A percentile compares a stretch with the other conserved stretches of the same genome.
phyloP scores from a whole-genome alignment of 2,329 filamentous ascomycete genomes.

The Beauveria medogensis region DNA sequence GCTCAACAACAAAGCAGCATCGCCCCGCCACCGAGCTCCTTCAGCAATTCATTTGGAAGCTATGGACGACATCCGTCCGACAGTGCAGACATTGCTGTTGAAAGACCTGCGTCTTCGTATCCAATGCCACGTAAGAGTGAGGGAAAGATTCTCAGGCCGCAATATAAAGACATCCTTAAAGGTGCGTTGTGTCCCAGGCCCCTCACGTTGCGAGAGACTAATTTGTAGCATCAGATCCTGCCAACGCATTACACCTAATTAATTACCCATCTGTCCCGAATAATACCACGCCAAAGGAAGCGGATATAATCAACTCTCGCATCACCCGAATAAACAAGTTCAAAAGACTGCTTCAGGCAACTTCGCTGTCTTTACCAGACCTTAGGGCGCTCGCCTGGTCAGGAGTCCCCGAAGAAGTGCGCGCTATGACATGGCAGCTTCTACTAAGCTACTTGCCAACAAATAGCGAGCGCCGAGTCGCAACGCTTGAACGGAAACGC shows the following conservation, averaged over 20 bases:
- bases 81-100: constrained; percentile 90
- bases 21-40: constrained; percentile 26
- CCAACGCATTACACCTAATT: constrained; percentile 91
- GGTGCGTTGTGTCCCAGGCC: constrained; percentile 32
- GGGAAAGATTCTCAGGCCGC: constrained; percentile 89
- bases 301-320: constrained; percentile 76
- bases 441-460: constrained; percentile 91
- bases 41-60: constrained; percentile 30
- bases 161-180: constrained; percentile 92
- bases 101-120: constrained; percentile 74
- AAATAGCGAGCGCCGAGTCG: constrained; percentile 86
- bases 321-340: constrained; percentile 98
- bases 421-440: constrained; percentile 98
- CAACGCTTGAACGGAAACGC: constrained; percentile 84
- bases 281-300: constrained; percentile 72
- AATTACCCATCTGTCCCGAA: constrained; percentile 69
- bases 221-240: constrained; percentile 51
- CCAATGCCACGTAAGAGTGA: constrained; percentile 83
- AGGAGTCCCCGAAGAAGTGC: constrained; percentile 86
- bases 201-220: constrained; percentile 13
- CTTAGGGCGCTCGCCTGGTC: constrained; percentile 86
- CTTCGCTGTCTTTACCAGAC: constrained; percentile 77
- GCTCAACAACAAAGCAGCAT: constrained; percentile 30
- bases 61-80: constrained; percentile 58
- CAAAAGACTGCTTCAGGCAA: constrained; percentile 88